Conservation (phyloP, 1,139 yeast species). For the Pichia sp. region DNA sequence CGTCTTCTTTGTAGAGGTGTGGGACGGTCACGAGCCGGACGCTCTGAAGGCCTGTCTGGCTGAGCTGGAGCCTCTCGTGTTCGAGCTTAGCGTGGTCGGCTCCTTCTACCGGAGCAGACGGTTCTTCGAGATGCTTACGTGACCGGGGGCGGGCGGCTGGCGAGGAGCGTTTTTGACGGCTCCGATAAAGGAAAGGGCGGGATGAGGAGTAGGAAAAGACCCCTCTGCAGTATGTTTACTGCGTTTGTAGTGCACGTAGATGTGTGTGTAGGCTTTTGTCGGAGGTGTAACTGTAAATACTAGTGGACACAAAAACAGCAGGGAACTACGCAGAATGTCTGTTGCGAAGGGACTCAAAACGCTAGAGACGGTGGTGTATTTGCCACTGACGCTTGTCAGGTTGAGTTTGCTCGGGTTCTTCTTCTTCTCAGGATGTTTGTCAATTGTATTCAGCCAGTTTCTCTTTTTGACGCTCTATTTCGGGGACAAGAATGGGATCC, state of each 20-base stretch:
- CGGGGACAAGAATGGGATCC: conserved; percentile 32
- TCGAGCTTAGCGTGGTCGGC: conserved; percentile 30
- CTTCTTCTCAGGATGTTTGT: conserved; percentile 44
- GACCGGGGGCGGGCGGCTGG: neutral
- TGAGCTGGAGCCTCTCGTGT: conserved; percentile 20
- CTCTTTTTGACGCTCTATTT: conserved; percentile 32
- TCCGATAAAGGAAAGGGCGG: neutral
- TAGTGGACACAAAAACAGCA: neutral
- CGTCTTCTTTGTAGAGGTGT: conserved; percentile 73
- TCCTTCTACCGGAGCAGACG: conserved; percentile 27
- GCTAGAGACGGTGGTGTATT: neutral
- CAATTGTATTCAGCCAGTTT: conserved; percentile 41
- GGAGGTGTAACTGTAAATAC: neutral
- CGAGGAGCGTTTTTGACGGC: neutral
- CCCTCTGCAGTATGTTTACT: neutral
- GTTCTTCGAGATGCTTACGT: conserved; percentile 26
- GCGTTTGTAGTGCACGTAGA: neutral
- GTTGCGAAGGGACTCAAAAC: neutral
- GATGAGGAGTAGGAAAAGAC: neutral
- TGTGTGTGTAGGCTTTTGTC: neutral
- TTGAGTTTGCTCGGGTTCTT: conserved; percentile 34
- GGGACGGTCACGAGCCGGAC: conserved; percentile 23
- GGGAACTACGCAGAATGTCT: neutral
- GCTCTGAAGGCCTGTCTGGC: conserved; percentile 18
- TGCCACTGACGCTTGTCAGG: conserved; percentile 24